These are phyloP conservation scores for Syzygium jambos DNA, from an alignment of 345 rosid species.

Conservation along the genomic window DNA sequence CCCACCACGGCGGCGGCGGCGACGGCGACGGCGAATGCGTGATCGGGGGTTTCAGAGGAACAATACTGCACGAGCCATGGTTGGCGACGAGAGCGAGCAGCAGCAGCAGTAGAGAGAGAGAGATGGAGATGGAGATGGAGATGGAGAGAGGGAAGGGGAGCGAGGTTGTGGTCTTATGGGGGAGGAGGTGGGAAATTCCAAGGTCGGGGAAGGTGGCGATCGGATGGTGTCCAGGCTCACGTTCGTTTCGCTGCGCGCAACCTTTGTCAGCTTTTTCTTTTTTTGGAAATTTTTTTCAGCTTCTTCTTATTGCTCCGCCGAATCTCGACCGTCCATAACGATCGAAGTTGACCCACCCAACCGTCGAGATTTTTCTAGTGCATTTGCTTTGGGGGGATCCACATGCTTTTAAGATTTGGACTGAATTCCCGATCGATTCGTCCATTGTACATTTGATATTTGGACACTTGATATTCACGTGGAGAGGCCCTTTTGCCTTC, in stretches of 20 bases:
- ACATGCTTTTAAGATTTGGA: neutral
- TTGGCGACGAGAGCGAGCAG: neutral
- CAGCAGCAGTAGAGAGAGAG: neutral
- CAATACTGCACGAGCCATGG: neutral
- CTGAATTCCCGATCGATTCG: neutral
- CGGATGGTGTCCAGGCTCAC: conserved; percentile 5
- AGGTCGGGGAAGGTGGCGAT: neutral
- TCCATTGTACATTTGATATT: neutral
- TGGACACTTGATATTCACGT: neutral
- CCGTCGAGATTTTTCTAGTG: neutral
- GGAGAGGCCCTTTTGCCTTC: neutral
- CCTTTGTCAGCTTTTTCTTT: neutral
- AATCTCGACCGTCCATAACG: neutral
- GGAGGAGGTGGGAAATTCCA: neutral
- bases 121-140: neutral
- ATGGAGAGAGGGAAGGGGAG: neutral
- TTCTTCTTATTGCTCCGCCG: neutral
- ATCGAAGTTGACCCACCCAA: neutral
- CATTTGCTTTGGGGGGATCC: neutral
- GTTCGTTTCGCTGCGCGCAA: neutral
- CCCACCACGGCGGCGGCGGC: neutral
- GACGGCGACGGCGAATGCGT: neutral
- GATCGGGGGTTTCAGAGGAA: neutral
- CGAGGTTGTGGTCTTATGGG: neutral
- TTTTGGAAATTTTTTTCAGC: neutral